phyloP scores from a whole-genome alignment of 73 alveolate genomes.

The Paramecium primaurelia region DNA sequence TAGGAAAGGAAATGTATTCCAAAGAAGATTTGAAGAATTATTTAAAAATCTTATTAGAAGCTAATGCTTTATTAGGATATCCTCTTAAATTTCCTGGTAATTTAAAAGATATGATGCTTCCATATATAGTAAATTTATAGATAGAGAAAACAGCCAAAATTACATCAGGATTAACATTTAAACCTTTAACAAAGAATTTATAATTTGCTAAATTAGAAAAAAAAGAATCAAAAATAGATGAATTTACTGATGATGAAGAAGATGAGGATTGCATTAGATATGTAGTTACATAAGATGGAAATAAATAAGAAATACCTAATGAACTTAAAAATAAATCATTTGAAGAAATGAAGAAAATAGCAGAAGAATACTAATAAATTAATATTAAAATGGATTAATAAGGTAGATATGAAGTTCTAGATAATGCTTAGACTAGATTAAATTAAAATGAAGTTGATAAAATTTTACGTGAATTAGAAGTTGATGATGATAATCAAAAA shows the following conservation, averaged over 20 bases:
- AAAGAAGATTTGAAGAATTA: background rate
- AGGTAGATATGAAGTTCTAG: background rate
- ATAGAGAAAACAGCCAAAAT: background rate
- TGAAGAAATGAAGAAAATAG: slow-evolving; percentile 2
- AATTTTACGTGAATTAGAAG: background rate
- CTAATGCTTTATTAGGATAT: slow-evolving; percentile 24
- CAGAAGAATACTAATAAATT: background rate
- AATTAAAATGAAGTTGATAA: background rate
- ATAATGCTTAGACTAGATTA: background rate
- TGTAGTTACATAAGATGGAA: background rate
- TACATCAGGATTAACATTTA: background rate
- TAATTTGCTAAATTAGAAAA: background rate
- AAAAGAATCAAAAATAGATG: background rate
- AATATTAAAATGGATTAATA: background rate
- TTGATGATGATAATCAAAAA: background rate
- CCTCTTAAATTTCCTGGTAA: slow-evolving; percentile 22
- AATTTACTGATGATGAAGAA: background rate
- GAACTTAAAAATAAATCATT: background rate
- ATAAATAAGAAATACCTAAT: background rate
- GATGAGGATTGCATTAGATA: background rate
- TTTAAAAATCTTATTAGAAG: background rate
- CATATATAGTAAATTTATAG: background rate
- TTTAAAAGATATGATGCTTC: background rate
- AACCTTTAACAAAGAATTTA: background rate
- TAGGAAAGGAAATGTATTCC: background rate